Evolutionary conservation across 1,284 basidiomycete genomes (phyloP).

Genomic region (Clitocybe nebularis): DNA sequence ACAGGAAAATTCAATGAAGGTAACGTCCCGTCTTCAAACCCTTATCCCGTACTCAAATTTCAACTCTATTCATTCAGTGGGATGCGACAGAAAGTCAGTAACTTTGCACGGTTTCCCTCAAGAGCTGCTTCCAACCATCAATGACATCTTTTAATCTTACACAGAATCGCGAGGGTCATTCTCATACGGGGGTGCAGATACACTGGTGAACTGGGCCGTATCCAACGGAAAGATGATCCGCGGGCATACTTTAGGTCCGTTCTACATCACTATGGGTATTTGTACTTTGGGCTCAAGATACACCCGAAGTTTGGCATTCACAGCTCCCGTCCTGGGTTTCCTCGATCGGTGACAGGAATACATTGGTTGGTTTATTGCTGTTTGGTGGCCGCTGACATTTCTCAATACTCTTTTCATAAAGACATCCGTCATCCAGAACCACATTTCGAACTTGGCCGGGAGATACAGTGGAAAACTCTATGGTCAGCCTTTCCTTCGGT

Average conservation of each 20-base stretch:
- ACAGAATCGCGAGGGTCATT: slow-evolving; percentile 21
- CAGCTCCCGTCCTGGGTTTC: slow-evolving; percentile 25
- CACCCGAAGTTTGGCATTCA: slow-evolving; percentile 23
- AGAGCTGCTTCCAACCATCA: not conserved
- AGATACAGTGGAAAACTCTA: slow-evolving; percentile 36
- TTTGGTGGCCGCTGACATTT: not conserved
- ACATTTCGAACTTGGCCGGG: slow-evolving; percentile 32
- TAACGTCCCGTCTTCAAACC: slow-evolving; percentile 6
- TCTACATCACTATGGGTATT: not conserved
- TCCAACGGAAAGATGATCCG: slow-evolving; percentile 26
- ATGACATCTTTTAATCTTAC: not conserved
- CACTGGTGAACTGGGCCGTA: slow-evolving; percentile 27
- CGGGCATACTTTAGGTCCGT: slow-evolving; percentile 25
- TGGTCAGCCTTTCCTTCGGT: slow-evolving; percentile 5
- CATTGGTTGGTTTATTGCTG: slow-evolving; percentile 15
- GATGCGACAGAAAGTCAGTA: slow-evolving; percentile 22
- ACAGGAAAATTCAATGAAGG: slow-evolving; percentile 27
- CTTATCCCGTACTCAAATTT: not conserved
- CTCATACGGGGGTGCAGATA: slow-evolving; percentile 21
- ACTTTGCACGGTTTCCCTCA: not conserved
- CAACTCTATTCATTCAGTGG: slow-evolving; percentile 15
- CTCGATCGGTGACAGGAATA: slow-evolving; percentile 17
- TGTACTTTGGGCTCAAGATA: not conserved
- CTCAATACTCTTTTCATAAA: not conserved
- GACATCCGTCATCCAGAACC: slow-evolving; percentile 30